Base-by-base conservation (phyloP, 179 eudicot genomes). In the Beta corolliflora region DNA sequence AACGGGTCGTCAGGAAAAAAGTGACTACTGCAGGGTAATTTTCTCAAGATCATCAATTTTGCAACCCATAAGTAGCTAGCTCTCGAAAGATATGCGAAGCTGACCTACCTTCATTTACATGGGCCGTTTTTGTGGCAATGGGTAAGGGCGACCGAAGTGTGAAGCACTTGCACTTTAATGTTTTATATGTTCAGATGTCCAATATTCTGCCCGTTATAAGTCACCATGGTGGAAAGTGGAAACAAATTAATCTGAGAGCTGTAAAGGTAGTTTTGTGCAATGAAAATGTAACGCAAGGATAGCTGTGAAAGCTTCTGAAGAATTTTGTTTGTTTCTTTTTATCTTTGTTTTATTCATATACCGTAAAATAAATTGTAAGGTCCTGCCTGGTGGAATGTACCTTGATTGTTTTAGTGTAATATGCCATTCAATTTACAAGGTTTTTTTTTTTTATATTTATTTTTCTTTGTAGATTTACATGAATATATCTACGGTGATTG, bases 1-100 rank as follows among this genome's bases (percentile, higher is more conserved):
- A 91, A 81, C 91, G 93, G 77, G 81, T 96, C 48, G 96, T 94
- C 73, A 82, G 84, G 89, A 92, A 89, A 81, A 96, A 94, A 80
- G 98, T 92, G 86, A 74, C 93, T 46, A 81, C 83, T 73, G 54
- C 89, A 13, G 66, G 88, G n/a, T 81, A 81, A 83, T 81, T 69
- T 19, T 50, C 61, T 60, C 46, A 29, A 45, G 60, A 68, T 69
- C 75, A 8, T 73, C 84, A 79, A 50, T 81, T 87, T 87, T 83
- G 79, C 80, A 81, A 79, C 4, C 78, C 63, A 66, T 63, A 69
- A 86, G 76, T 82, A 75, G 66, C 68, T 82, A 81, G 82, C 82
- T 84, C 77, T 79, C 73, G 77, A 67, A 75, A 66, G 75, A 36
- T 50, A 8, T 67, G 48, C 75, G 31, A 77, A 81, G 52, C 81